Evolutionary conservation across 495 filamentous ascomycete species (phyloP).

Genomic region (Chaetomium fimeti): DNA sequence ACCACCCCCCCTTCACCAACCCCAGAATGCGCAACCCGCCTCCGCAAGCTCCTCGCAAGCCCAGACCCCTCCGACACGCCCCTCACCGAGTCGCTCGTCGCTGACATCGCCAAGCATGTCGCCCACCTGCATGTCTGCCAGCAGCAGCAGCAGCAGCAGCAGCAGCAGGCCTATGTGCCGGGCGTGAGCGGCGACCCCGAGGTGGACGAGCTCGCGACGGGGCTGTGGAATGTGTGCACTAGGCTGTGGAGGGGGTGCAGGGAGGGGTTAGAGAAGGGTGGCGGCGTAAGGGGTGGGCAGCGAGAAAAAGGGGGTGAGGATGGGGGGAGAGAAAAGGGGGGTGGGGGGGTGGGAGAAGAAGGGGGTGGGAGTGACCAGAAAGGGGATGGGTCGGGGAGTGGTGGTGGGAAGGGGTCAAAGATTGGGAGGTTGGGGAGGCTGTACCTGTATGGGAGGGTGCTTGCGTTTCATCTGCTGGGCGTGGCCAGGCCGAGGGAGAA

Average conservation of each 20-base stretch:
- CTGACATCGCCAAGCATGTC: conserved; percentile 43
- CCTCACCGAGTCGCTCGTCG: conserved; percentile 30
- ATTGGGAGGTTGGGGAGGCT: conserved; percentile 26
- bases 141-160: conserved; percentile 20
- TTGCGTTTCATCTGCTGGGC: conserved; percentile 71
- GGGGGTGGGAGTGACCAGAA: too few species aligned
- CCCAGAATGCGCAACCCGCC: conserved; percentile 27
- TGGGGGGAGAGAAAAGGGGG: background rate
- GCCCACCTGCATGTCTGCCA: conserved; percentile 24
- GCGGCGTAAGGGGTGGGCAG: too few species aligned
- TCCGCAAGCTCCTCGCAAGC: conserved; percentile 28
- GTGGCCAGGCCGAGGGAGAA: conserved; percentile 44
- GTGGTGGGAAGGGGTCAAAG: background rate
- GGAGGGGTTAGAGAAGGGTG: conserved; percentile 7
- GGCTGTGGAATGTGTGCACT: conserved; percentile 68
- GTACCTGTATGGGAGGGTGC: conserved; percentile 52
- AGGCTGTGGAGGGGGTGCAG: conserved; percentile 42
- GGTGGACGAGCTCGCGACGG: conserved; percentile 54
- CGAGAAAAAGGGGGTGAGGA: background rate
- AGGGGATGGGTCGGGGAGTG: background rate
- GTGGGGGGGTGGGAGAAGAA: background rate
- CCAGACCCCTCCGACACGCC: conserved; percentile 22
- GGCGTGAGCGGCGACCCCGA: conserved; percentile 34
- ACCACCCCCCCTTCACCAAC: background rate
- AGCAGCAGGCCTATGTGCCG: conserved; percentile 17